Conservation (phyloP, 179 eudicot genomes). For the Carnegiea gigantea region DNA sequence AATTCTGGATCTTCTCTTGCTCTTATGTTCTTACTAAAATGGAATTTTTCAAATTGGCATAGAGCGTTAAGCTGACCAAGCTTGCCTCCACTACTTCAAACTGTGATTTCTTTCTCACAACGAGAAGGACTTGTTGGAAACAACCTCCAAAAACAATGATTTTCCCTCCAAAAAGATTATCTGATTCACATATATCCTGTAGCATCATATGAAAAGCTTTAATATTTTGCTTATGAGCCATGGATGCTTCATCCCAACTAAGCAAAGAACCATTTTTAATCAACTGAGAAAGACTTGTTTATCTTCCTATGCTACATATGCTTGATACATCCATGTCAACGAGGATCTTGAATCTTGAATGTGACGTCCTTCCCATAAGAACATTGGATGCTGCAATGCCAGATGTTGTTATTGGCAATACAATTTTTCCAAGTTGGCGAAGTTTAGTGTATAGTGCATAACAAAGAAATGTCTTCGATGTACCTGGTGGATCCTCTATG, state of each 20-base stretch:
- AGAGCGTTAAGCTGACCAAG: too few species aligned
- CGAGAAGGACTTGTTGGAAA: neutral
- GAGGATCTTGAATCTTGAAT: conserved; percentile 29
- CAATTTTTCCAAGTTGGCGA: too few species aligned
- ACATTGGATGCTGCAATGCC: conserved; percentile 30
- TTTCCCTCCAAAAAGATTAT: too few species aligned
- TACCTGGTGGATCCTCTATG: neutral
- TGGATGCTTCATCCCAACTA: too few species aligned
- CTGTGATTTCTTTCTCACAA: neutral
- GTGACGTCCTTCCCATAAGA: conserved; percentile 16
- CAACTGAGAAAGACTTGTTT: neutral
- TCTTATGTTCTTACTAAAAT: too few species aligned
- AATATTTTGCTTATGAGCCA: too few species aligned
- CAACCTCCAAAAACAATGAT: conserved; percentile 12
- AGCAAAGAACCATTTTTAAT: neutral
- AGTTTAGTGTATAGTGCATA: neutral
- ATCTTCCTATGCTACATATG: conserved; percentile 10
- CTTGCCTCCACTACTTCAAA: too few species aligned
- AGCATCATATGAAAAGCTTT: too few species aligned
- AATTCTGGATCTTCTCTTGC: too few species aligned
- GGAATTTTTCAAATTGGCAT: too few species aligned
- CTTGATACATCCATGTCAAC: neutral
- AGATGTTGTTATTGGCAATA: conserved; percentile 17
- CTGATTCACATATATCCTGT: too few species aligned
- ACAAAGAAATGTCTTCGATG: neutral